Percentiles rank a stretch among this genome's conserved stretches.
Conservation (phyloP, 495 filamentous ascomycete genomes). For the Cairneyella variabilis region DNA sequence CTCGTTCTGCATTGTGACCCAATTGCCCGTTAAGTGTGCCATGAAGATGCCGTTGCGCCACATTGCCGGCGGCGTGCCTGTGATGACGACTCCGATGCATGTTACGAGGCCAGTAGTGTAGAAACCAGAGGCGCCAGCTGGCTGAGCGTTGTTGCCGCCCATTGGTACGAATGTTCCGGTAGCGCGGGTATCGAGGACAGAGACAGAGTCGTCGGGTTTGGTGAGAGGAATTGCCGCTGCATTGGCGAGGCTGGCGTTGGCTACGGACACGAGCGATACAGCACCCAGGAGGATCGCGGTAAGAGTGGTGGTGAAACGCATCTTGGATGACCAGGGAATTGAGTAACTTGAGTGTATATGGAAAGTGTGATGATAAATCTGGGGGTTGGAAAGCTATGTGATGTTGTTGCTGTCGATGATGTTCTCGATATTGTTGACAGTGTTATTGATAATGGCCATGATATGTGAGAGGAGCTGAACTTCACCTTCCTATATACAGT, state of each 20-base stretch:
- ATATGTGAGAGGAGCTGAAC: background rate
- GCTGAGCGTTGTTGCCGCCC: background rate
- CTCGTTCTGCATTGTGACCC: background rate
- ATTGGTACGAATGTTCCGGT: background rate
- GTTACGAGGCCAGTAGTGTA: background rate
- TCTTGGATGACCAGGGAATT: background rate
- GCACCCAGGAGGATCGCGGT: background rate
- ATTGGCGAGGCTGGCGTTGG: background rate
- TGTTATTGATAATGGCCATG: too few relatives aligned
- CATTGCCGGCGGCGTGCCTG: background rate
- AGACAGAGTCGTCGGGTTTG: background rate
- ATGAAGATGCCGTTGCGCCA: background rate
- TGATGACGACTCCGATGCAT: background rate
- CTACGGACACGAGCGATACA: background rate
- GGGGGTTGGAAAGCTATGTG: background rate
- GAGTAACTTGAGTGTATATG: background rate
- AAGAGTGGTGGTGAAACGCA: background rate
- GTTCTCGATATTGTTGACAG: too few relatives aligned
- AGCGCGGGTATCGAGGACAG: background rate
- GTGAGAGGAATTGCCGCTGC: background rate
- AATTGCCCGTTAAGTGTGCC: background rate
- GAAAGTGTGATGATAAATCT: background rate
- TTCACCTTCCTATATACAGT: background rate
- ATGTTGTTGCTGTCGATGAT: background rate
- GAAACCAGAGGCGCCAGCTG: background rate